Evolutionary conservation across 805 yeast genomes (phyloP).

Genomic region (Suhomyces xylopsoci): DNA sequence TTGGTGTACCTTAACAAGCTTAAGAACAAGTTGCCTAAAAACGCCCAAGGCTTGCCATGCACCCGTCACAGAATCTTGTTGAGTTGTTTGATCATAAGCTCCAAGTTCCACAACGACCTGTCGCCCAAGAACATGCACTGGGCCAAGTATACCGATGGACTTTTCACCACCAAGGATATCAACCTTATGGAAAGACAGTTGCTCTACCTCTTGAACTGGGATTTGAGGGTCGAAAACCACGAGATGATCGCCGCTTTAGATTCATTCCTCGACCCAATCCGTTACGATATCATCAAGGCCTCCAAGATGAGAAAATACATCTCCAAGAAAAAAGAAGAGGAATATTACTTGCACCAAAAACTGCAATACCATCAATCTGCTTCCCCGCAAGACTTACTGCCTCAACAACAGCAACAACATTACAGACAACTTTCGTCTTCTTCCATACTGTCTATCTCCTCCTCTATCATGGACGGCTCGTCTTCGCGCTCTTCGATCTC

Average conservation of each 20-base stretch:
- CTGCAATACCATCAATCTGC: constrained; percentile 2
- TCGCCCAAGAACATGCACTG: constrained; percentile 77
- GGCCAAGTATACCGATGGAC: constrained; percentile 75
- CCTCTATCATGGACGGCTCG: constrained; percentile 8
- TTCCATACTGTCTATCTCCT: constrained; percentile 7
- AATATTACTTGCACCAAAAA: constrained; percentile 5
- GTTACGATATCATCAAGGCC: constrained; percentile 32
- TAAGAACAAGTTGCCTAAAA: constrained; percentile 58
- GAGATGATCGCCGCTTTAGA: constrained; percentile 43
- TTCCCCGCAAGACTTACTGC: neutral
- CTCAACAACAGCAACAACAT: constrained; percentile 10
- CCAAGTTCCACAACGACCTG: constrained; percentile 74
- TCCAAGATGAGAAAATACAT: constrained; percentile 33
- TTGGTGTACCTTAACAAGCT: constrained; percentile 64
- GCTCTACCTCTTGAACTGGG: constrained; percentile 67
- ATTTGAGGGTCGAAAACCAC: constrained; percentile 46
- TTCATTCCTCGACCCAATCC: constrained; percentile 53
- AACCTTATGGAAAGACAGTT: constrained; percentile 80
- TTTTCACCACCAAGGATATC: constrained; percentile 64
- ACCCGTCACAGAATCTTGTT: constrained; percentile 76
- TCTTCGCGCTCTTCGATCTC: constrained; percentile 3
- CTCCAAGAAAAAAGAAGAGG: constrained; percentile 22
- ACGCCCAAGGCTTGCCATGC: constrained; percentile 75
- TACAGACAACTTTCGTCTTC: constrained; percentile 19
- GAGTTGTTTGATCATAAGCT: constrained; percentile 68